These are phyloP conservation scores for Trichoderma gracile DNA, from an alignment of 2,329 filamentous ascomycete genomes.

Conservation along the genomic window DNA sequence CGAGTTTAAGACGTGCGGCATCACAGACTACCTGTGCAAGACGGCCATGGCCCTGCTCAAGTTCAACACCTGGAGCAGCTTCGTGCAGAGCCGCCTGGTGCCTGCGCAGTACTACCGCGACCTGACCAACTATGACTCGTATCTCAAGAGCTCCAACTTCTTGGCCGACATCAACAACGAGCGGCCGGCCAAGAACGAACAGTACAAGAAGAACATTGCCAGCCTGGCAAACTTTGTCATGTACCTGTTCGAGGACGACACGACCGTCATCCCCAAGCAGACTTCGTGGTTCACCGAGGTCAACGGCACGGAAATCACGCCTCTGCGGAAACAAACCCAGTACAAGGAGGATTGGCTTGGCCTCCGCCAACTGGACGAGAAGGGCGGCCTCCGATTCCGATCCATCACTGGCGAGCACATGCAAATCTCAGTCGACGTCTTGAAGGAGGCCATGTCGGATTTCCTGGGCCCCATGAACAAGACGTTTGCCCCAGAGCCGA, in stretches of 20 bases:
- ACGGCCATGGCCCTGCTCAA: constrained; percentile 76
- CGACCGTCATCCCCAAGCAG: constrained; percentile 85
- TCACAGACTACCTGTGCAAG: constrained; percentile 77
- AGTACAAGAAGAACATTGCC: constrained; percentile 71
- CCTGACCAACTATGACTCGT: constrained; percentile 65
- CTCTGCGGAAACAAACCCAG: constrained; percentile 66
- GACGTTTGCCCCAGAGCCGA: constrained; percentile 36
- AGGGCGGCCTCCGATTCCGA: constrained; percentile 75
- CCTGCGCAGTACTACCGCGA: constrained; percentile 95
- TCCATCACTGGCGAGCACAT: constrained; percentile 79
- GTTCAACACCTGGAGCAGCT: constrained; percentile 75
- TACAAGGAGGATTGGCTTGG: constrained; percentile 96
- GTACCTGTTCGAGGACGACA: constrained; percentile 87
- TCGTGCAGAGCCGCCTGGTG: constrained; percentile 78
- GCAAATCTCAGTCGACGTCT: constrained; percentile 65
- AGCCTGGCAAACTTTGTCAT: constrained; percentile 77
- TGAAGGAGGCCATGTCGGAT: constrained; percentile 65
- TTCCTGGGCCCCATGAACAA: constrained; percentile 61
- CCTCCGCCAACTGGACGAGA: constrained; percentile 73
- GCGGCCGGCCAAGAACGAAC: constrained; percentile 68
- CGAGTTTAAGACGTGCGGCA: constrained; percentile 73
- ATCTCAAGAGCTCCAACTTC: constrained; percentile 81
- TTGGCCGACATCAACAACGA: constrained; percentile 97
- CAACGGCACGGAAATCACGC: constrained; percentile 67
- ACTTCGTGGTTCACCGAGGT: constrained; percentile 89